Evolutionary conservation across 164 flowering plant species (phyloP), one percentile per base, ranked within the genome.

Genomic region (Saururus chinensis): DNA sequence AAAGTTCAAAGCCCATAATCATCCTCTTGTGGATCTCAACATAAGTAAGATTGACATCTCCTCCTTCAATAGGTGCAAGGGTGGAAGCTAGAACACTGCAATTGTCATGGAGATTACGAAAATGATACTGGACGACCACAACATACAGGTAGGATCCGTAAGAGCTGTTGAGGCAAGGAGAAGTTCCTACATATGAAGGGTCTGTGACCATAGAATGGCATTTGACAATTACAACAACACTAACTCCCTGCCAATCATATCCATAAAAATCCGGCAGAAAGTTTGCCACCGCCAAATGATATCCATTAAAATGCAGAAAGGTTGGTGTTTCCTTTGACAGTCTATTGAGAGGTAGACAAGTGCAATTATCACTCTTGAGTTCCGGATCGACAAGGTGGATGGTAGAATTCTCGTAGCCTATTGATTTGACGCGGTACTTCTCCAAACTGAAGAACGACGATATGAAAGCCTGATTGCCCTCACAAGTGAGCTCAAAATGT

Each of bases 401-500:
- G 10, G 25, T 23, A 7, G 4, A 11, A 0, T 48, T 22, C 0
- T 9, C 13, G 22, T 60, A 63, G 4, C 40, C 52, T 35, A 68
- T 68, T 12, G 37, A 21, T 21, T 40, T n/a, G 0, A 68, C 71
- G 12, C n/a, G n/a, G n/a, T n/a, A n/a, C n/a, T n/a, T n/a, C n/a
- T n/a, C n/a, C n/a, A n/a, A n/a, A n/a, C n/a, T n/a, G n/a, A n/a
- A 49, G n/a, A n/a, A n/a, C n/a, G n/a, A 30, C 37, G 37, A 30
- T 30, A 30, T 30, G 37, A 30, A 30, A 2, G 37, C 6, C 37
- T 30, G 37, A 30, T 30, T 30, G 6, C 6, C 37, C 2, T 30
- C 37, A 6, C 37, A 30, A 30, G 37, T 30, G 37, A 30, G 37
- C 2, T 30, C 37, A 6, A 2, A 30, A 30, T 30, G 6, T 30